Evolutionary conservation across 2,329 filamentous ascomycete species (phyloP), one percentile per base, ranked within the genome.

Genomic region (Pseudofabraea citricarpa): DNA sequence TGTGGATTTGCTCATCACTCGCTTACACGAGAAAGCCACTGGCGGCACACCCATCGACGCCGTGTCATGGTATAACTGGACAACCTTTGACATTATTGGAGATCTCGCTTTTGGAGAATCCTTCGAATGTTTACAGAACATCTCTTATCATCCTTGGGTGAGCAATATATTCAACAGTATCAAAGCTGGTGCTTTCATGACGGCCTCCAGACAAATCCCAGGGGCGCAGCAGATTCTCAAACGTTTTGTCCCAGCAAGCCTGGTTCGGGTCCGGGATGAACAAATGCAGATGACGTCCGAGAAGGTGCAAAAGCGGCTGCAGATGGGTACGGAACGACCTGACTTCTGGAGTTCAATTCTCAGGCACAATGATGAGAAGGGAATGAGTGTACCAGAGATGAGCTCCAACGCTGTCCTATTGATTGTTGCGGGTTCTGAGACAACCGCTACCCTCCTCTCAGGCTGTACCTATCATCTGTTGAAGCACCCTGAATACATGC

Each of bases 11-110:
- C 48, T 69, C 26, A 58, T 70, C 5, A 37, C 50, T 43, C 51
- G 57, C 39, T 41, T 69, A n/a, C 26, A 41, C 16, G 20, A 45
- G 47, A 47, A 55, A 6, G 27, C 27, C 4, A 31, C 16, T 24
- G 45, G 50, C 20, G 24, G 8, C 6, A 39, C 35, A 16, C 26
- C 26, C 15, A 4, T 36, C 20, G 29, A 44, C 44, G n/a, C 36
- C 18, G 12, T 36, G 38, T 20, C 32, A 26, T 54, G 47, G 46
- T 47, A 41, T 21, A 50, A 48, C 32, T 54, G 40, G 27, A 31
- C 45, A 42, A 66, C 65, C 1, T 57, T 72, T 4, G 69, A 72
- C 40, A 64, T 69, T 6, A 65, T 70, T 36, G 66, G 61, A 18
- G 61, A 67, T 19, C 46, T 72, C 16, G 62, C 62, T 2, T 63